Evolutionary conservation across 768 basidiomycete species (phyloP).

Genomic region (Crassisporium funariophilum): DNA sequence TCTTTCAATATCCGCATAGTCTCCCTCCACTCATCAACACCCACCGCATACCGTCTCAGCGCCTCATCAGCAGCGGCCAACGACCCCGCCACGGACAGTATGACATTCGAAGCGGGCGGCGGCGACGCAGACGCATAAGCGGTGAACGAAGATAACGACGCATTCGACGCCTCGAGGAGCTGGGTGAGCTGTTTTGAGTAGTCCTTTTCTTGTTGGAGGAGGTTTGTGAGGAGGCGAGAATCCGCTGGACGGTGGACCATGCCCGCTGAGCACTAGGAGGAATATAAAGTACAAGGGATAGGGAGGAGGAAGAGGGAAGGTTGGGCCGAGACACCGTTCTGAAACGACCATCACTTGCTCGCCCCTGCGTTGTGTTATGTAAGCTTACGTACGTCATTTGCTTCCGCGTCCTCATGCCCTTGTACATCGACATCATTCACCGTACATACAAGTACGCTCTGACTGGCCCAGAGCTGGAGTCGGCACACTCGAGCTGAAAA

Average conservation of each 20-base stretch:
- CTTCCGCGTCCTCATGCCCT: too few relatives aligned
- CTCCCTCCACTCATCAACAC: conserved; percentile 68
- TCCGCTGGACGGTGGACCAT: conserved; percentile 80
- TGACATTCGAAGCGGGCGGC: conserved; percentile 52
- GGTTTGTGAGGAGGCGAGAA: conserved; percentile 68
- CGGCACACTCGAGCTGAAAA: too few relatives aligned
- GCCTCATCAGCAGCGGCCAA: conserved; percentile 72
- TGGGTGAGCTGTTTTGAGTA: conserved; percentile 61
- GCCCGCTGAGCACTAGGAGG: too few relatives aligned
- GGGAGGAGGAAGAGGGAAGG: too few relatives aligned
- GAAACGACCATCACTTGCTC: too few relatives aligned
- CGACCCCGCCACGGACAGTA: conserved; percentile 57
- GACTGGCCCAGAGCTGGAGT: too few relatives aligned
- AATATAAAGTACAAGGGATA: too few relatives aligned
- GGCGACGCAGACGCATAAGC: conserved; percentile 74
- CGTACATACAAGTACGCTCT: too few relatives aligned
- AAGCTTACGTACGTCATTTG: too few relatives aligned
- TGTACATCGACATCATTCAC: too few relatives aligned
- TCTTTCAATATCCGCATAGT: conserved; percentile 60
- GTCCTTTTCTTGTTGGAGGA: conserved; percentile 71
- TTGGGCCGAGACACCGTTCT: too few relatives aligned
- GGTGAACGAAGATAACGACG: conserved; percentile 64
- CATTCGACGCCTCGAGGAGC: conserved; percentile 59
- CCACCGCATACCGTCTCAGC: conserved; percentile 56
- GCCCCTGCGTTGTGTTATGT: too few relatives aligned